Conservation (phyloP, 2,329 filamentous ascomycete species). For the Cladosporium halotolerans region DNA sequence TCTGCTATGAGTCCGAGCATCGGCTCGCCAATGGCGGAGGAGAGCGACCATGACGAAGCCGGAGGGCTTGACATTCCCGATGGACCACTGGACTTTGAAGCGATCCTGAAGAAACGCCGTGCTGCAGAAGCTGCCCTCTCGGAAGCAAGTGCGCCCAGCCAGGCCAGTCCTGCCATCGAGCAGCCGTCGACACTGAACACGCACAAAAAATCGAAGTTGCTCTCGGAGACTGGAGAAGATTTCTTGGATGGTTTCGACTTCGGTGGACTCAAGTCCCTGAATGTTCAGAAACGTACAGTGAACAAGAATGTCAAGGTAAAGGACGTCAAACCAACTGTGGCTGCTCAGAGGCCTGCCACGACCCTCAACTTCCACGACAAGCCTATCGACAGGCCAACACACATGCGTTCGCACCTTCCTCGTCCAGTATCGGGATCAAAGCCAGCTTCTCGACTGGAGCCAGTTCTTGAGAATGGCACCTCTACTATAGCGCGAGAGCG, state of each 20-base stretch:
- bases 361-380: constrained; percentile 91
- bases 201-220: constrained; percentile 30
- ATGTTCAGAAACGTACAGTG: constrained; percentile 71
- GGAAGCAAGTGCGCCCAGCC: constrained; percentile 21
- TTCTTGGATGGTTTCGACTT: constrained; percentile 83
- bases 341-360: constrained; percentile 66
- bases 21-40: constrained; percentile 87
- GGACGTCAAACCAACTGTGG: constrained; percentile 55
- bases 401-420: constrained; percentile 63
- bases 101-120: constrained; percentile 68
- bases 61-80: constrained; percentile 81
- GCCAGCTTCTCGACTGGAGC: constrained; percentile 65
- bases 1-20: constrained; percentile 89
- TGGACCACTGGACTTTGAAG: constrained; percentile 75
- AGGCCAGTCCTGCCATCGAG: constrained; percentile 31
- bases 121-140: constrained; percentile 38
- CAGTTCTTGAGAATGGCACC: constrained; percentile 83
- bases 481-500: constrained; percentile 60
- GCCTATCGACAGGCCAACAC: constrained; percentile 34
- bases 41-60: constrained; percentile 83
- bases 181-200: constrained; percentile 31
- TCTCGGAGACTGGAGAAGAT: constrained; percentile 54
- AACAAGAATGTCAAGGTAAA: constrained; percentile 92
- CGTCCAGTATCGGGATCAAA: constrained; percentile 57
- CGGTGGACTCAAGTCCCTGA: constrained; percentile 69